A percentile compares a stretch with the other conserved stretches of the same genome.
These are phyloP conservation scores for Funneliformis geosporum DNA, from an alignment of 192 early-diverging fungal genomes.

Conservation along the genomic window DNA sequence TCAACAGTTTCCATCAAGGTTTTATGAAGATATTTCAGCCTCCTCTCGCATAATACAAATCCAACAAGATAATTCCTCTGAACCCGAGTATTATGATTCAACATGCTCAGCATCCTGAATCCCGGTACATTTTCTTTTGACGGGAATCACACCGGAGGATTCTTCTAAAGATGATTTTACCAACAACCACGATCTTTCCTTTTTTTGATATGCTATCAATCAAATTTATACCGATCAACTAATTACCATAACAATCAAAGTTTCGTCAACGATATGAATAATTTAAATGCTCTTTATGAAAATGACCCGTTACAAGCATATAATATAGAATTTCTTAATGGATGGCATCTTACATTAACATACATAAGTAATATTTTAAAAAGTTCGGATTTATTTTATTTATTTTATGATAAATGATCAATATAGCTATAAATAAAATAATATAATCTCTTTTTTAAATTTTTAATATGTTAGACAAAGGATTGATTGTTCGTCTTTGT, in stretches of 20 bases:
- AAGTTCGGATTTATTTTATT: too few relatives aligned
- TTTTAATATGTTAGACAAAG: too few relatives aligned
- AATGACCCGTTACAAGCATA: neutral
- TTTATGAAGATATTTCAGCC: neutral
- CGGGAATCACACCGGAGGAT: neutral
- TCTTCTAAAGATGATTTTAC: neutral
- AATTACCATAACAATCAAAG: neutral
- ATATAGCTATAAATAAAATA: too few relatives aligned
- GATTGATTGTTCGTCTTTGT: too few relatives aligned
- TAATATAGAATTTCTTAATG: neutral
- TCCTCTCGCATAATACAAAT: neutral
- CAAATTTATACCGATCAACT: neutral
- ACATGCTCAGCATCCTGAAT: neutral
- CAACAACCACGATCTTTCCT: neutral
- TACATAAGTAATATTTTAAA: too few relatives aligned
- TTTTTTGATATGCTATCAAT: neutral
- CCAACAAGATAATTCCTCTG: neutral
- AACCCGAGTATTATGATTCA: neutral
- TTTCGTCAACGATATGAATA: neutral
- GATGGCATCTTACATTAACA: neutral
- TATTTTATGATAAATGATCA: too few relatives aligned
- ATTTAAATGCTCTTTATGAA: neutral
- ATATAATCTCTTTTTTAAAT: too few relatives aligned
- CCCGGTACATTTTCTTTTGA: neutral
- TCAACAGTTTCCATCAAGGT: neutral